Evolutionary conservation across 2,329 filamentous ascomycete species (phyloP).

Genomic region (Aureobasidium pullulans): DNA sequence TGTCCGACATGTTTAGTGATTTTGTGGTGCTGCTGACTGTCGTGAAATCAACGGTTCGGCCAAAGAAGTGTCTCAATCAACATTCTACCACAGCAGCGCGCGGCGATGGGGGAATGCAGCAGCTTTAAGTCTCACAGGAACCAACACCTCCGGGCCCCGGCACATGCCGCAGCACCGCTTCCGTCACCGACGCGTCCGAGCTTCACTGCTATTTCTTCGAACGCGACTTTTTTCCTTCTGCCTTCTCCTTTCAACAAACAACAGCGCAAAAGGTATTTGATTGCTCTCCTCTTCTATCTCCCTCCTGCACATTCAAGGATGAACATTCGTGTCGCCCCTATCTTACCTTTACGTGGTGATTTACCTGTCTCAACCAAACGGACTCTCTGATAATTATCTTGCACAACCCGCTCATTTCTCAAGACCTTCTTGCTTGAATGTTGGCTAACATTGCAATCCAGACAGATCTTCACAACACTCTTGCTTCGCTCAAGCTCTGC

Average conservation of each 20-base stretch:
- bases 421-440: constrained; percentile 7
- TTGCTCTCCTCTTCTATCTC: background rate
- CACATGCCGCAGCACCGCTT: background rate
- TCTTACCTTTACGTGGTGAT: constrained; percentile 52
- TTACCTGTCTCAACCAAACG: constrained; percentile 56
- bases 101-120: constrained; percentile 8
- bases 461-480: background rate
- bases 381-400: constrained; percentile 43
- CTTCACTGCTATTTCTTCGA: constrained; percentile 8
- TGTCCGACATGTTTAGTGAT: constrained; percentile 43
- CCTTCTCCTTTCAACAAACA: constrained; percentile 1
- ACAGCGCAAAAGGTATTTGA: constrained; percentile 14
- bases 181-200: constrained; percentile 12
- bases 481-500: constrained; percentile 4
- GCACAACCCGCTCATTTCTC: constrained; percentile 4
- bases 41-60: constrained; percentile 8
- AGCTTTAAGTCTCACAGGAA: constrained; percentile 11
- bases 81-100: background rate
- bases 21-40: background rate
- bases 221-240: constrained; percentile 8
- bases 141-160: background rate
- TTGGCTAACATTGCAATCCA: constrained; percentile 7
- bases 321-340: constrained; percentile 55
- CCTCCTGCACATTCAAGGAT: constrained; percentile 31
- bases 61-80: constrained; percentile 7